Base-by-base conservation (phyloP, 192 early-diverging fungal genomes). In the Dissophora ornata region DNA sequence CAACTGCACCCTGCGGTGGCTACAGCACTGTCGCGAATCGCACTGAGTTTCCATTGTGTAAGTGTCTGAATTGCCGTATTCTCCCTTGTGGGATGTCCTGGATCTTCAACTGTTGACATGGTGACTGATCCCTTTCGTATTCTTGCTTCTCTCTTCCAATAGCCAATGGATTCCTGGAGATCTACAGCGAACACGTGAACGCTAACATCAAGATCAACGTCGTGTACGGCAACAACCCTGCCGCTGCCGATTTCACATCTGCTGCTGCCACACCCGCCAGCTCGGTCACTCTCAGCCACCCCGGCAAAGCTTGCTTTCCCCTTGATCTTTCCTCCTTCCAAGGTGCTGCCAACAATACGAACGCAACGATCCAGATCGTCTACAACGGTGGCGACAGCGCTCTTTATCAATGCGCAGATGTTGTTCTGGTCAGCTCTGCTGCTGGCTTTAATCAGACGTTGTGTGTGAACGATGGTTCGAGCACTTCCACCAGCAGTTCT, bases 301-400 rank as follows among this genome's bases (percentile, higher is more conserved):
- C 85, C 19, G 57, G 64, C 12, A 45, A 68, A 13, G 48, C 70
- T 13, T 86, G 85, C 61, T 30, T 84, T n/a, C 65, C 57, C 5
- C 32, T 85, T 29, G 69, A 81, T 38, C 40, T 86, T 3, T 64
- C 78, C 24, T 26, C 47, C 2, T 58, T 80, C 38, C 22, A 74
- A 34, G 70, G 54, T 30, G 69, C 74, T 28, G 69, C 67, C 41
- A 70, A 85, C 44, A 84, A 86, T 30, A 52, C 70, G 40, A 82
- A 80, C 53, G 87, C 82, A 21, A 85, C 84, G 38, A 67, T 89
- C n/a, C 87, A 89, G 59, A 51, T 85, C 40, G 47, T 84, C 7
- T 84, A 80, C 60, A 83, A 75, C 48, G 84, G 79, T 18, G 84
- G 83, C 19, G 85, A 89, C 51, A 79, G 71, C 4, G 56, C 55